phyloP scores from a whole-genome alignment of 129 eudicot genomes.

The Gnaphalium uliginosum region DNA sequence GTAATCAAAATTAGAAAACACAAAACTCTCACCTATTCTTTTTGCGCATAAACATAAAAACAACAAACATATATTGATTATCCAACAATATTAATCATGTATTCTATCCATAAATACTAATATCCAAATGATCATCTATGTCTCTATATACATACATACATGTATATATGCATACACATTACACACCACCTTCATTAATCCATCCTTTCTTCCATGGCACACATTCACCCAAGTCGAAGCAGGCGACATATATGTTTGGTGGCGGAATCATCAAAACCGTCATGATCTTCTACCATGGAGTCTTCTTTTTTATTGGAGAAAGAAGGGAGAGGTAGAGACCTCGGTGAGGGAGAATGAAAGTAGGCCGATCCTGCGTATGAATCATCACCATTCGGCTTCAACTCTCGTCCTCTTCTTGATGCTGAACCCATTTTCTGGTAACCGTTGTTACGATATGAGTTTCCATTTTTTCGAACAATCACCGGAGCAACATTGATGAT shows the following conservation, averaged over 20 bases:
- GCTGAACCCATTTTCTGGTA: constrained; percentile 32
- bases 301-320: constrained; percentile 46
- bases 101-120: constrained; percentile 25
- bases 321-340: constrained; percentile 55
- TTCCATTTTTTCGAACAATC: constrained; percentile 4
- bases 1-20: neutral
- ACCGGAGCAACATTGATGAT: constrained; percentile 29
- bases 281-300: constrained; percentile 23
- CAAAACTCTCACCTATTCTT: constrained; percentile 13
- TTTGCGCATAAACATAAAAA: constrained; percentile 20
- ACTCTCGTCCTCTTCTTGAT: constrained; percentile 20
- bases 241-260: constrained; percentile 43
- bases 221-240: constrained; percentile 48
- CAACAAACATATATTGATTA: constrained; percentile 21
- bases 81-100: constrained; percentile 24
- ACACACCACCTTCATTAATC: constrained; percentile 21
- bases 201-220: constrained; percentile 12
- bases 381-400: constrained; percentile 29
- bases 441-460: constrained; percentile 1
- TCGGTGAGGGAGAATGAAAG: constrained; percentile 51
- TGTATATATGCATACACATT: constrained; percentile 8
- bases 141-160: constrained; percentile 13
- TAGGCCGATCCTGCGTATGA: constrained; percentile 56
- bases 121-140: constrained; percentile 11
- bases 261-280: constrained; percentile 42